Evolutionary conservation across 2,329 filamentous ascomycete genomes (phyloP).

Genomic region (Elsinoe batatas): DNA sequence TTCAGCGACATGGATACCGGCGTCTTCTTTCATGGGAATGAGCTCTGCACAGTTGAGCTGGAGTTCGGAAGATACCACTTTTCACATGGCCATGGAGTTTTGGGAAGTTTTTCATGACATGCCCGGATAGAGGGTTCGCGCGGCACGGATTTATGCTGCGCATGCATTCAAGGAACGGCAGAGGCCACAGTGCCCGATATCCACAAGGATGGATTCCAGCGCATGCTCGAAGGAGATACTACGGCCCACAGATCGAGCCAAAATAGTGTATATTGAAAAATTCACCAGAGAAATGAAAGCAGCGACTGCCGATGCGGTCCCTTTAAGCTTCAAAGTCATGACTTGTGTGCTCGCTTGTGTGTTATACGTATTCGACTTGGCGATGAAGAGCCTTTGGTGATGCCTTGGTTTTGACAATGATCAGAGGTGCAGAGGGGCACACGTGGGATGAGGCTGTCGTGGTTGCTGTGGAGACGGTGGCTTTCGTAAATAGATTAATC

Average conservation of each 20-base stretch:
- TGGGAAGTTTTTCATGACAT: constrained; percentile 9
- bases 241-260: not conserved
- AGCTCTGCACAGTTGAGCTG: constrained; percentile 8
- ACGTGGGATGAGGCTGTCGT: not conserved
- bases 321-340: not conserved
- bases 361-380: not conserved
- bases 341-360: not conserved
- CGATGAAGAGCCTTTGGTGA: not conserved
- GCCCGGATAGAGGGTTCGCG: constrained; percentile 9
- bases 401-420: no score
- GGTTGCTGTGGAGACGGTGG: constrained; percentile 8
- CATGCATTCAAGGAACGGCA: constrained; percentile 2
- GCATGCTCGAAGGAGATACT: not conserved
- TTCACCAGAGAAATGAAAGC: not conserved
- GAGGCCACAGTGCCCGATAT: not conserved
- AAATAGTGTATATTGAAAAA: not conserved
- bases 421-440: not conserved
- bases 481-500: constrained; percentile 9
- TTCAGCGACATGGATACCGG: constrained; percentile 13
- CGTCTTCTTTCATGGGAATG: constrained; percentile 7
- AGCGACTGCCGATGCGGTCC: not conserved
- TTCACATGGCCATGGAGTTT: constrained; percentile 3
- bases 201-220: not conserved
- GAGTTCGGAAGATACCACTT: constrained; percentile 11
- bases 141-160: constrained; percentile 7